Evolutionary conservation across 2,329 filamentous ascomycete species (phyloP).

Genomic region (Beauveria rudraprayagi): DNA sequence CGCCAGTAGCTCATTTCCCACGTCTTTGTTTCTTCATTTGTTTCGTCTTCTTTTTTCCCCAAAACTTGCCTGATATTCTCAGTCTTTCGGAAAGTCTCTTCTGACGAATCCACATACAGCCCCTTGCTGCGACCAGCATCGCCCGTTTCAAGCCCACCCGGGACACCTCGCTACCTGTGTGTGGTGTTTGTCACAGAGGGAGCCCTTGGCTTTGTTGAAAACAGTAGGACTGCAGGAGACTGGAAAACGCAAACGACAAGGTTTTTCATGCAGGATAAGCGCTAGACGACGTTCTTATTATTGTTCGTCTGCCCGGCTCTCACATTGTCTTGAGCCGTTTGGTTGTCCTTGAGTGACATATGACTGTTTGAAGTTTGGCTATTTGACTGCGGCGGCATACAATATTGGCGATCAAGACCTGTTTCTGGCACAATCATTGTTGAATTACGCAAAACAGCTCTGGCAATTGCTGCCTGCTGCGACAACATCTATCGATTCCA

Average conservation of each 20-base stretch:
- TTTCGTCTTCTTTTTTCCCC: not conserved
- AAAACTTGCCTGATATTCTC: not conserved
- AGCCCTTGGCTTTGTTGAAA: not conserved
- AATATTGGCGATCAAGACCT: too few species aligned
- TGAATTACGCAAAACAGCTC: too few species aligned
- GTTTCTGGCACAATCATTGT: too few species aligned
- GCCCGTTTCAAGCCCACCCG: not conserved
- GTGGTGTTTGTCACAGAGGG: not conserved
- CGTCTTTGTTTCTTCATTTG: not conserved
- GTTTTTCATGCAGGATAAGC: not conserved
- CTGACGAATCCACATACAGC: not conserved
- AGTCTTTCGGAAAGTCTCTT: not conserved
- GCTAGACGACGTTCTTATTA: not conserved
- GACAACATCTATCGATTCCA: too few species aligned
- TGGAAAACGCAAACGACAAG: not conserved
- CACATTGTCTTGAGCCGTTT: too few species aligned
- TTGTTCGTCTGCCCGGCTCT: too few species aligned
- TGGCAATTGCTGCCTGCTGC: too few species aligned
- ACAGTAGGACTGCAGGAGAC: not conserved
- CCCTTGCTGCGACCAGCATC: not conserved
- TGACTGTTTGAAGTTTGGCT: too few species aligned
- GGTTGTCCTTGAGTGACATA: too few species aligned
- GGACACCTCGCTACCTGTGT: not conserved
- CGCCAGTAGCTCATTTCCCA: constrained; percentile 2
- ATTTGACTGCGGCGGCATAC: too few species aligned